These are phyloP conservation scores for Thalia dealbata DNA, from an alignment of 176 grass and related monocot species.

Conservation along the genomic window DNA sequence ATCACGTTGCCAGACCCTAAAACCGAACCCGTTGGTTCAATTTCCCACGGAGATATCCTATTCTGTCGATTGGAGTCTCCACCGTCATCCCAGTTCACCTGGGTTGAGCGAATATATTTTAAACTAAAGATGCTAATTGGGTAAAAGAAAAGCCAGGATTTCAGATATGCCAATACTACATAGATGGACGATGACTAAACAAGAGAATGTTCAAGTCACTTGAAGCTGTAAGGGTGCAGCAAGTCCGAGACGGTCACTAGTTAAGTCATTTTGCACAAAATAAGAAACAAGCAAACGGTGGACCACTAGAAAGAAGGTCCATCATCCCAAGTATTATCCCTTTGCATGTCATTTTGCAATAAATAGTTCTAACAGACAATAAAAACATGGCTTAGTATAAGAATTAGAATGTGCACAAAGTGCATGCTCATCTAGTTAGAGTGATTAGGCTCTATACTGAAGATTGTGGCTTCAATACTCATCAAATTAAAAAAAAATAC, in stretches of 20 bases:
- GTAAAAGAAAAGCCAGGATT: not conserved
- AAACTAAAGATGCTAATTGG: not conserved
- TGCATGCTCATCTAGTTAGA: too few species aligned
- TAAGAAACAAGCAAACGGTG: too few species aligned
- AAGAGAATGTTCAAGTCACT: not conserved
- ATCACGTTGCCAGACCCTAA: slow-evolving; percentile 36
- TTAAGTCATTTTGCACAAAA: too few species aligned
- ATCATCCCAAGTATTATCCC: not conserved
- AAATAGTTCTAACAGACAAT: not conserved
- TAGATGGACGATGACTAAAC: not conserved
- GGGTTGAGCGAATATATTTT: slow-evolving; percentile 3
- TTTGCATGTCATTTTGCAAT: not conserved
- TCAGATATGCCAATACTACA: not conserved
- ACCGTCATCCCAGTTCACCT: slow-evolving; percentile 87
- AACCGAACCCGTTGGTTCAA: slow-evolving; percentile 51
- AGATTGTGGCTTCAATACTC: too few species aligned
- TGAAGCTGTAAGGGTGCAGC: too few species aligned
- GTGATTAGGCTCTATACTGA: too few species aligned
- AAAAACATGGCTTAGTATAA: not conserved
- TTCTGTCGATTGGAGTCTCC: slow-evolving; percentile 31
- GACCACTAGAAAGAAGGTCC: not conserved
- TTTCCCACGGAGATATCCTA: slow-evolving; percentile 92
- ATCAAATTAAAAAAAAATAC: too few species aligned
- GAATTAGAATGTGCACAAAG: too few species aligned
- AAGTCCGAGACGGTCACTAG: too few species aligned